Percentiles rank a stretch among this genome's conserved stretches.
Conservation (phyloP, 345 rosid genomes). For the Jatropha curcas region DNA sequence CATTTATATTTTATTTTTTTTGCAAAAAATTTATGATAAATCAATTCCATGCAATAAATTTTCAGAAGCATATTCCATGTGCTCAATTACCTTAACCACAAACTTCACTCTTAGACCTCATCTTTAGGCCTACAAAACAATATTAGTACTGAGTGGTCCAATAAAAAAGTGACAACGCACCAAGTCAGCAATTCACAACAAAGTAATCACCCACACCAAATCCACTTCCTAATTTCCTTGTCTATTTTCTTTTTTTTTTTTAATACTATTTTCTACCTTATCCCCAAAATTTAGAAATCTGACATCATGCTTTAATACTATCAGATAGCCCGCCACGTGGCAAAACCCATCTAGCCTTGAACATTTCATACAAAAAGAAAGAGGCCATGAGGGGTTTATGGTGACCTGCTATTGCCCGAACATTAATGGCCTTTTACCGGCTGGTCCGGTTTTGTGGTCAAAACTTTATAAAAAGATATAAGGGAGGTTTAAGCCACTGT, state of each 20-base stretch:
- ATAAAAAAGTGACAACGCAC: not conserved
- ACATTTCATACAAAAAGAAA: conserved; percentile 20
- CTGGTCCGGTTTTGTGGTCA: conserved; percentile 46
- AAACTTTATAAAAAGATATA: conserved; percentile 22
- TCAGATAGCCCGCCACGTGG: conserved; percentile 46
- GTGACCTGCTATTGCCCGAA: conserved; percentile 44
- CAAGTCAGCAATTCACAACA: not conserved
- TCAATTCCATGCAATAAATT: not conserved
- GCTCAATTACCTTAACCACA: not conserved
- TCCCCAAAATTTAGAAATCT: conserved; percentile 20
- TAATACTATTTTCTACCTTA: not conserved
- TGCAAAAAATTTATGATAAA: not conserved
- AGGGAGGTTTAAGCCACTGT: conserved; percentile 59
- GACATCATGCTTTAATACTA: conserved; percentile 32
- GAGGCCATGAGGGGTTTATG: conserved; percentile 16
- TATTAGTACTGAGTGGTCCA: not conserved
- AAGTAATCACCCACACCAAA: not conserved
- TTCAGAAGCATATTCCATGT: not conserved
- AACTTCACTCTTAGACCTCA: not conserved
- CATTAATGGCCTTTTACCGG: conserved; percentile 21
- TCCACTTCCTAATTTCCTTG: not conserved
- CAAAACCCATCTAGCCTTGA: conserved; percentile 24
- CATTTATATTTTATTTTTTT: too few relatives aligned
- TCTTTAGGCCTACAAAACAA: not conserved
- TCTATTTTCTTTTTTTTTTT: not conserved